Percentiles rank a stretch among this genome's conserved stretches.
These are phyloP conservation scores for Kodamaea sp. DNA, from an alignment of 1,139 yeast genomes.

Conservation along the genomic window DNA sequence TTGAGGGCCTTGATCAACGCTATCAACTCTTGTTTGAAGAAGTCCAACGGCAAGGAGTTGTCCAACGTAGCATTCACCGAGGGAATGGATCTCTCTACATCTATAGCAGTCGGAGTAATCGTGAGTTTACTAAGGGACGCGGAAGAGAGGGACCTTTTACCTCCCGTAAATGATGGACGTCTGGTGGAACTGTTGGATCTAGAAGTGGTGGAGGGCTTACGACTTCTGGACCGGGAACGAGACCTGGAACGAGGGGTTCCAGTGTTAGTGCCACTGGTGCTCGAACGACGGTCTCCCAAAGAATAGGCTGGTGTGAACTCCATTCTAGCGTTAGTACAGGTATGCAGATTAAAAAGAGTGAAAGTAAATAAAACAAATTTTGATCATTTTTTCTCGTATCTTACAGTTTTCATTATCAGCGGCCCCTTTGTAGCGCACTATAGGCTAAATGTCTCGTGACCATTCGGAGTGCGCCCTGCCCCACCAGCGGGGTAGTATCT, in stretches of 20 bases:
- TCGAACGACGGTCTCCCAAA: conserved; percentile 5
- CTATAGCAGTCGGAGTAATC: conserved; percentile 29
- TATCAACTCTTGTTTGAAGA: conserved; percentile 80
- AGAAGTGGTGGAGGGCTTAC: conserved; percentile 36
- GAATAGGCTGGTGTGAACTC: conserved; percentile 10
- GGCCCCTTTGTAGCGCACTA: conserved; percentile 1
- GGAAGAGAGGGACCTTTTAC: conserved; percentile 32
- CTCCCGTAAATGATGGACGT: conserved; percentile 33
- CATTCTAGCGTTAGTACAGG: too few species aligned
- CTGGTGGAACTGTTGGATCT: conserved; percentile 39
- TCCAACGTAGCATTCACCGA: conserved; percentile 53
- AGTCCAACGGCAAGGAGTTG: conserved; percentile 74
- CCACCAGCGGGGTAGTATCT: not conserved
- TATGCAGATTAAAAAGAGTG: too few species aligned
- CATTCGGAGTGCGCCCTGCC: not conserved
- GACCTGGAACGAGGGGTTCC: conserved; percentile 24
- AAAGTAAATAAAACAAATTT: too few species aligned
- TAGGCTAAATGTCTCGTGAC: conserved; percentile 6
- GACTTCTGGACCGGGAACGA: conserved; percentile 39
- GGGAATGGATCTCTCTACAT: conserved; percentile 35
- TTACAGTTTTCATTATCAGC: too few species aligned
- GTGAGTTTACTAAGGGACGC: conserved; percentile 11
- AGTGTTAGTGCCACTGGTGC: conserved; percentile 1
- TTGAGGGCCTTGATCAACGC: conserved; percentile 62
- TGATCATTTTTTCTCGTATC: too few species aligned